Percentiles rank a stretch among this genome's conserved stretches.
Conservation (phyloP, 2,329 filamentous ascomycete species). For the Penicillium sp. region DNA sequence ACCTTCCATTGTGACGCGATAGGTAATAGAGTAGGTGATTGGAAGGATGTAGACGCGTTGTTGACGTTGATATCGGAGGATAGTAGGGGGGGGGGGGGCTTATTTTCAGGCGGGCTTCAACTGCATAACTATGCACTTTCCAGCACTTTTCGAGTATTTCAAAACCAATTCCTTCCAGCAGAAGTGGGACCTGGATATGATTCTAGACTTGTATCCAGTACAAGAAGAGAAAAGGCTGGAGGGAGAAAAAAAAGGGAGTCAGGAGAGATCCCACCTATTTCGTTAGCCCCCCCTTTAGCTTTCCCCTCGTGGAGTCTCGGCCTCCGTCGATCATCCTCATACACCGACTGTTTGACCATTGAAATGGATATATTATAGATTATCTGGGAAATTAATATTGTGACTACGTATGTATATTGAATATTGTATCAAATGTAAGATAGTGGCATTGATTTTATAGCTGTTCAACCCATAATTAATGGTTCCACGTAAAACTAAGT, state of each 20-base stretch:
- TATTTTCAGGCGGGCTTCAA: constrained; percentile 2
- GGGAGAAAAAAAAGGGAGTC: constrained; percentile 22
- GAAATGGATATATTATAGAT: constrained; percentile 1
- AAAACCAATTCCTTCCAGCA: not conserved
- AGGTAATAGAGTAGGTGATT: not conserved
- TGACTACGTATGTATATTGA: no score
- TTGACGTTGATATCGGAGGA: constrained; percentile 3
- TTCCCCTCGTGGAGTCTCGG: constrained; percentile 26
- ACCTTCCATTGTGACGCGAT: constrained; percentile 26
- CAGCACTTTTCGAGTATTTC: not conserved
- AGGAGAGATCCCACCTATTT: constrained; percentile 21
- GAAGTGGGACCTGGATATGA: constrained; percentile 7
- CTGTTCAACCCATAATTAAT: no score
- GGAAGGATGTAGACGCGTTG: constrained; percentile 1
- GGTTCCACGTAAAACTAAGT: no score
- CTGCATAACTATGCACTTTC: not conserved
- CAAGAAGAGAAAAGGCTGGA: constrained; percentile 11
- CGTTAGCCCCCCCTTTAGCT: constrained; percentile 23
- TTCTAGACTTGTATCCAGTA: constrained; percentile 7
- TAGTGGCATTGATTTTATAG: no score
- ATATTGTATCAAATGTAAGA: no score
- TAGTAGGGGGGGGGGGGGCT: not conserved
- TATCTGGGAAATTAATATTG: no score
- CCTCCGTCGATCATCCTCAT: constrained; percentile 30
- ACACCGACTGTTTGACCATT: constrained; percentile 26